Percentiles rank a stretch among this genome's conserved stretches.
phyloP scores from a whole-genome alignment of 345 rosid genomes.

The Conringia planisiliqua region DNA sequence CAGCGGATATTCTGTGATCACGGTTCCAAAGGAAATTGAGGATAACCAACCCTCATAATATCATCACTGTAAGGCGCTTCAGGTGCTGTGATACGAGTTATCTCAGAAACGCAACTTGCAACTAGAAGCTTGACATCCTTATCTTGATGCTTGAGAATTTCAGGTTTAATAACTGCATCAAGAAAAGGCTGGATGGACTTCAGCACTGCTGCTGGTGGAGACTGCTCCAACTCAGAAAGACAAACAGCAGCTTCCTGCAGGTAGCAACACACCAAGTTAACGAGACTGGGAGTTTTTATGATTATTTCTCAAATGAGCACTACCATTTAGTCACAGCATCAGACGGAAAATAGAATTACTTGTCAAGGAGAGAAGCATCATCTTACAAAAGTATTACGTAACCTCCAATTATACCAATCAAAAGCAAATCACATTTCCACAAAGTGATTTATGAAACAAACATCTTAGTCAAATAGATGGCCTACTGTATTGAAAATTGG shows the following conservation, averaged over 20 bases:
- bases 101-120: slow-evolving; percentile 94
- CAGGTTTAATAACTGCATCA: slow-evolving; percentile 75
- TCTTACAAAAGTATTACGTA: background rate
- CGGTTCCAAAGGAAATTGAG: background rate
- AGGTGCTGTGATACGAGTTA: slow-evolving; percentile 97
- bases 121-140: slow-evolving; percentile 91
- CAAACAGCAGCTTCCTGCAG: slow-evolving; percentile 83
- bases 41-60: slow-evolving; percentile 62
- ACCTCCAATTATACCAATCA: slow-evolving; percentile 12
- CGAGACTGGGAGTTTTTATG: background rate
- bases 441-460: slow-evolving; percentile 6
- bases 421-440: slow-evolving; percentile 7
- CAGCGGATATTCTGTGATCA: background rate
- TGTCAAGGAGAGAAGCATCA: background rate
- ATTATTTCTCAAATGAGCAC: background rate
- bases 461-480: background rate
- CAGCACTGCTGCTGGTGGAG: slow-evolving; percentile 59
- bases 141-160: slow-evolving; percentile 84
- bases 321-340: background rate
- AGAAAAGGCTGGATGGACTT: slow-evolving; percentile 82
- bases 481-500: background rate
- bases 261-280: slow-evolving; percentile 20
- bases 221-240: slow-evolving; percentile 87
- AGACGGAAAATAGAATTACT: background rate
- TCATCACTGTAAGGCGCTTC: slow-evolving; percentile 92